Evolutionary conservation across 139 green algal species (phyloP), one percentile per base, ranked within the genome.

Genomic region (Prasinococcaceae sp.): DNA sequence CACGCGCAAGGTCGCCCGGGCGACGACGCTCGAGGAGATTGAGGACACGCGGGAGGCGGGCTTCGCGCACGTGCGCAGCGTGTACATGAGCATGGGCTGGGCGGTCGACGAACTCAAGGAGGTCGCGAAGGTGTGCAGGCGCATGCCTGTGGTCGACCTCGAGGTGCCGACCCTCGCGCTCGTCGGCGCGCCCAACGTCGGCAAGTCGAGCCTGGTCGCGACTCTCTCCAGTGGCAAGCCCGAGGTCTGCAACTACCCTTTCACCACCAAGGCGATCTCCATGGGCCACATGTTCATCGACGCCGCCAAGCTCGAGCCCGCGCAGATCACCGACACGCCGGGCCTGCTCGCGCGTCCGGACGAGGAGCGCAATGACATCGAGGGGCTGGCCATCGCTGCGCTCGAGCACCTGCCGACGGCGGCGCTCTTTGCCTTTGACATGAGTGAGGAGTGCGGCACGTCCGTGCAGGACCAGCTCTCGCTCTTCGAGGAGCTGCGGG

Each of bases 281-380:
- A 93, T 98, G 82, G 90, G 90, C 2, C 90, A 98, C 69, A 96
- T 98, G 44, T 94, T 81, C 58, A 63, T 98, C 17, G 72, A 84
- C 16, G 62, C 60, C 2, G 32, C 59, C 16, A 61, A 75, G 16
- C 79, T 95, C 68, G 81, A 95, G 70, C 46, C 28, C 1, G 17
- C 27, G 1, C 60, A 84, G 78, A 69, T 94, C 26, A 95, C 86
- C 2, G 90, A 98, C 76, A 98, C 90, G 1, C 90, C 90, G 4
- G 90, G 90, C 3, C 65, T 98, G 58, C 70, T 98, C 24, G 55
- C 12, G n/a, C 48, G 69, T 57, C 6, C 80, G 76, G 12, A 61
- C 10, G 32, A 44, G 68, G 6, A 82, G 92, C 74, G 90, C 44
- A 98, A 98, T 53, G 76, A 77, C 6, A 97, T 98, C 74, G 90